These are phyloP conservation scores for Mortierella sp. DNA, from an alignment of 371 early-diverging fungal species.

Conservation along the genomic window DNA sequence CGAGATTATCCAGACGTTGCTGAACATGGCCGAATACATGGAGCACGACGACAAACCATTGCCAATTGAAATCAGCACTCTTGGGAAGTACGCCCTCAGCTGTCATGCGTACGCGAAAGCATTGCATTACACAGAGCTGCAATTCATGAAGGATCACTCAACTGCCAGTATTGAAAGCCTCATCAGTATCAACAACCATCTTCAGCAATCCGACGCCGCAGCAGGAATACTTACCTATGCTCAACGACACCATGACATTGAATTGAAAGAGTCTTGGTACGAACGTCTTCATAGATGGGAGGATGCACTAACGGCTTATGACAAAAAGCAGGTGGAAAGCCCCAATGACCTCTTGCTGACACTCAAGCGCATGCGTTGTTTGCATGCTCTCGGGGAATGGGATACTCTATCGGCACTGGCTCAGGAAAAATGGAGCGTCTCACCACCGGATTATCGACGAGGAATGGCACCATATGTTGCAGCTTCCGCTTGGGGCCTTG, in stretches of 20 bases:
- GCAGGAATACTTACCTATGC: slow-evolving; percentile 94
- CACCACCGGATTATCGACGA: slow-evolving; percentile 63
- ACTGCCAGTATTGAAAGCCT: slow-evolving; percentile 91
- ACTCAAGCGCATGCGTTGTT: slow-evolving; percentile 91
- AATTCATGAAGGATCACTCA: slow-evolving; percentile 87
- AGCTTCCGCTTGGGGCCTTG: slow-evolving; percentile 94
- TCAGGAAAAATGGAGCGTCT: slow-evolving; percentile 84
- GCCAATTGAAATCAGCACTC: slow-evolving; percentile 90
- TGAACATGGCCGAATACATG: slow-evolving; percentile 98
- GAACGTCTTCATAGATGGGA: slow-evolving; percentile 95
- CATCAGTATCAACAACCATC: slow-evolving; percentile 93
- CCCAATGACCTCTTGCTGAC: slow-evolving; percentile 80
- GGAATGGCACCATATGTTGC: slow-evolving; percentile 89
- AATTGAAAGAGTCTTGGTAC: slow-evolving; percentile 93
- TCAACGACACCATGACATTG: slow-evolving; percentile 85
- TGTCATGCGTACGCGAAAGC: slow-evolving; percentile 98
- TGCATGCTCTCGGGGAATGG: slow-evolving; percentile 95
- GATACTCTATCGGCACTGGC: slow-evolving; percentile 81
- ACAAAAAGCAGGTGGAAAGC: slow-evolving; percentile 80
- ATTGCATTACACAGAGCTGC: slow-evolving; percentile 96
- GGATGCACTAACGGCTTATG: slow-evolving; percentile 92
- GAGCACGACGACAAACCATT: slow-evolving; percentile 97
- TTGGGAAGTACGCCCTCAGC: slow-evolving; percentile 89
- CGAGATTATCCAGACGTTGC: slow-evolving; percentile 89
- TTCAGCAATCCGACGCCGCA: slow-evolving; percentile 97